Percentiles rank a stretch among this genome's conserved stretches.
Evolutionary conservation across 2,329 filamentous ascomycete genomes (phyloP).

Genomic region (Aspergillus phoenicis): DNA sequence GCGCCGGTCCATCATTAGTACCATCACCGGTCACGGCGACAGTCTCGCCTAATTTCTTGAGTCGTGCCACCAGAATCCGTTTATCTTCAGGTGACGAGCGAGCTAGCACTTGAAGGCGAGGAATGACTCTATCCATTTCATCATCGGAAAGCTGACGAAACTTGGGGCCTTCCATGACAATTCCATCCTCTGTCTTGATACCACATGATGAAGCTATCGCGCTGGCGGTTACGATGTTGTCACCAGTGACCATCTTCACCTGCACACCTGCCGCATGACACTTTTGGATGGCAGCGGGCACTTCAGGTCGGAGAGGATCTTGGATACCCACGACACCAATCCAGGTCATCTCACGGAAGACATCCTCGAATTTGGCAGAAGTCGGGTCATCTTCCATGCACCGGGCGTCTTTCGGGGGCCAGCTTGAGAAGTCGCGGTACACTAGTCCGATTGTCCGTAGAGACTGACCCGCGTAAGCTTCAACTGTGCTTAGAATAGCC

Average conservation of each 20-base stretch:
- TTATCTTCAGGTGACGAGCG: conserved; percentile 70
- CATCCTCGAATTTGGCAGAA: conserved; percentile 66
- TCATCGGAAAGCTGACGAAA: conserved; percentile 64
- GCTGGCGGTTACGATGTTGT: conserved; percentile 71
- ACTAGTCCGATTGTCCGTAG: conserved; percentile 75
- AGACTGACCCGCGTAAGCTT: conserved; percentile 55
- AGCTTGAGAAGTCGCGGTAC: conserved; percentile 71
- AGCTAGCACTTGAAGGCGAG: conserved; percentile 64
- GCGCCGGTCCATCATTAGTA: conserved; percentile 66
- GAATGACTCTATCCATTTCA: conserved; percentile 62
- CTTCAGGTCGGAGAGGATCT: conserved; percentile 70
- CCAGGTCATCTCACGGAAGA: conserved; percentile 74
- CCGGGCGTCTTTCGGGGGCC: conserved; percentile 63
- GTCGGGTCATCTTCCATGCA: conserved; percentile 62
- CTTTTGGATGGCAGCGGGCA: conserved; percentile 66
- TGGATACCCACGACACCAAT: conserved; percentile 73
- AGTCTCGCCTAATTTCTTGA: conserved; percentile 65
- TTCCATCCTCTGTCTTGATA: conserved; percentile 61
- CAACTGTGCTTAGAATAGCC: conserved; percentile 38
- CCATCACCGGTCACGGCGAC: conserved; percentile 67
- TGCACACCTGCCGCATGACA: conserved; percentile 70
- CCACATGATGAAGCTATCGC: conserved; percentile 76
- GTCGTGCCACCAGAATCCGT: conserved; percentile 62
- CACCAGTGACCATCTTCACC: conserved; percentile 73
- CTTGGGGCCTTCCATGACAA: conserved; percentile 69